phyloP scores from a whole-genome alignment of 1,139 yeast genomes.

The Starmera stellimalicola region DNA sequence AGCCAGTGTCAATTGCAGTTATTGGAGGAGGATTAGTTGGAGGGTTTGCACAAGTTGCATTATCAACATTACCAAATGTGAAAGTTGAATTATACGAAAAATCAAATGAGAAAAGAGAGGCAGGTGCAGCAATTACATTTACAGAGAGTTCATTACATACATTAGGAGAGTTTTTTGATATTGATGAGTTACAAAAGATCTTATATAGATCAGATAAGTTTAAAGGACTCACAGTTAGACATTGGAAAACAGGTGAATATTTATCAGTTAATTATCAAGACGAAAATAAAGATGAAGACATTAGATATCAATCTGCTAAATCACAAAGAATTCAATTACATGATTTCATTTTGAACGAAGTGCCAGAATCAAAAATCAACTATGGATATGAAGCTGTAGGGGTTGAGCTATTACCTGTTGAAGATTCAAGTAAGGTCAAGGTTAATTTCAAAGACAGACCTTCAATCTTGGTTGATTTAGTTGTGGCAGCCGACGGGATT shows the following conservation, averaged over 20 bases:
- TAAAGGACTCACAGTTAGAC: constrained; percentile 4
- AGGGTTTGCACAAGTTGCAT: constrained; percentile 7
- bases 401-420: constrained; percentile 3
- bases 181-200: constrained; percentile 6
- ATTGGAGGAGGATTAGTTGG: constrained; percentile 11
- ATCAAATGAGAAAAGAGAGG: constrained; percentile 7
- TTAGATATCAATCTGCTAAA: constrained; percentile 5
- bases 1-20: constrained; percentile 4
- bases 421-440: constrained; percentile 1
- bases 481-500: constrained; percentile 11
- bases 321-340: constrained; percentile 7
- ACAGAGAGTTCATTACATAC: constrained; percentile 5
- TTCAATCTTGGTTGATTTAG: constrained; percentile 5
- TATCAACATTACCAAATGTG: constrained; percentile 8
- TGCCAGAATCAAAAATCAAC: constrained; percentile 3
- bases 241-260: constrained; percentile 9
- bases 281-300: neutral
- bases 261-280: neutral
- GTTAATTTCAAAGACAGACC: constrained; percentile 6
- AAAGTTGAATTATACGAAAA: constrained; percentile 7
- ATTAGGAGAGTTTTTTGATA: constrained; percentile 5
- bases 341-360: constrained; percentile 4
- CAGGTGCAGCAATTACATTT: constrained; percentile 10
- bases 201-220: constrained; percentile 5
- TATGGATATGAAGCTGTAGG: constrained; percentile 3